Percentiles rank a stretch among this genome's conserved stretches.
Evolutionary conservation across 768 basidiomycete species (phyloP).

Genomic region (Phylloporus sp.): DNA sequence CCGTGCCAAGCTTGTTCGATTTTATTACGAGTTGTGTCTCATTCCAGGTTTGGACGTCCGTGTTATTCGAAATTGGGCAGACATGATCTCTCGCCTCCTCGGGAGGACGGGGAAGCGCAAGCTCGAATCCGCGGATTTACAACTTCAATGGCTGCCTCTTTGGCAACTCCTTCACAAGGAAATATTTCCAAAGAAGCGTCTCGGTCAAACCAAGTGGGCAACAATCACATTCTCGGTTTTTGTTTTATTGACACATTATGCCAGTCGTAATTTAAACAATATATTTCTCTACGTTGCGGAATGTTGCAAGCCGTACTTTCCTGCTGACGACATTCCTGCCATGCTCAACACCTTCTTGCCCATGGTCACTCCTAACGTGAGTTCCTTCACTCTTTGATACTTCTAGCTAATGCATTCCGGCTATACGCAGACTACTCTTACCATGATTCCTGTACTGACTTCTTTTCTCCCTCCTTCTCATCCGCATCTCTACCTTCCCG

Average conservation of each 20-base stretch:
- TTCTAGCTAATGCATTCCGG: conserved; percentile 2
- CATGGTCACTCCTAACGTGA: conserved; percentile 64
- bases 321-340: conserved; percentile 55
- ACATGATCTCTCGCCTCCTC: conserved; percentile 71
- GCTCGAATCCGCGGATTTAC: conserved; percentile 62
- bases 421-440: conserved; percentile 52
- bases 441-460: conserved; percentile 71
- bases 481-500: conserved; percentile 64
- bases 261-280: conserved; percentile 62
- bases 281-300: conserved; percentile 73
- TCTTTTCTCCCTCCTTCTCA: conserved; percentile 73
- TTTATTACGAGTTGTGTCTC: conserved; percentile 79
- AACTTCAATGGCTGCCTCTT: conserved; percentile 71
- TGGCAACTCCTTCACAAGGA: conserved; percentile 74
- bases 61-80: conserved; percentile 69
- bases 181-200: conserved; percentile 65
- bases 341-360: conserved; percentile 76
- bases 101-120: conserved; percentile 67
- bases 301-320: conserved; percentile 66
- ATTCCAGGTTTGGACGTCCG: conserved; percentile 74
- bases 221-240: background rate
- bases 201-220: conserved; percentile 57
- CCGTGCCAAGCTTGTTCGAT: conserved; percentile 63
- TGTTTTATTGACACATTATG: conserved; percentile 5
- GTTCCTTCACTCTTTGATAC: conserved; percentile 18